Evolutionary conservation across 768 basidiomycete genomes (phyloP).

Genomic region (Fomitopsis pulvina): DNA sequence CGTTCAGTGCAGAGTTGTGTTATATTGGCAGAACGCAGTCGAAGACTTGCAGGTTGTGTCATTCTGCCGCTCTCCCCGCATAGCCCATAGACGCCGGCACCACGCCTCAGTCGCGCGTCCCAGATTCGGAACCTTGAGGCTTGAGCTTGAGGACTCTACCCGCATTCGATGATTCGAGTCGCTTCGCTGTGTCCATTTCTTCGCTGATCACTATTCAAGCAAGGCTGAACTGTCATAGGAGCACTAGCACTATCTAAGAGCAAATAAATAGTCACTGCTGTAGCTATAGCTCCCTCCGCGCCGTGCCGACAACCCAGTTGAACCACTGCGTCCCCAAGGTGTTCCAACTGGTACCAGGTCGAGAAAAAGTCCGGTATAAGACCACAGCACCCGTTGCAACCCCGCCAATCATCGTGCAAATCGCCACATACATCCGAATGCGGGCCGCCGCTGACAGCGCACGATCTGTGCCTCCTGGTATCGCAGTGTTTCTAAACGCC

Average conservation of each 20-base stretch:
- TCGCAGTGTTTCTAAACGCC: conserved; percentile 21
- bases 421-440: conserved; percentile 63
- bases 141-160: neutral
- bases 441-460: conserved; percentile 63
- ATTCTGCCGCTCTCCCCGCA: conserved; percentile 1
- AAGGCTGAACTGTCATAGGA: neutral
- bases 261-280: neutral
- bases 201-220: neutral
- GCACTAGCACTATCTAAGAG: neutral
- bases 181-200: neutral
- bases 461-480: conserved; percentile 77
- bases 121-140: conserved; percentile 2
- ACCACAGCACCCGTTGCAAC: conserved; percentile 66
- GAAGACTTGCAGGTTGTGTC: conserved; percentile 15
- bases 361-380: conserved; percentile 59
- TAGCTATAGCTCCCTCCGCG: conserved; percentile 37
- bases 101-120: conserved; percentile 22
- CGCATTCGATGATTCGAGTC: neutral
- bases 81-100: conserved; percentile 10
- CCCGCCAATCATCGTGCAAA: conserved; percentile 71
- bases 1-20: conserved; percentile 3
- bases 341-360: conserved; percentile 50
- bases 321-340: conserved; percentile 57
- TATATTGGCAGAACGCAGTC: conserved; percentile 15
- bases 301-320: conserved; percentile 56